phyloP scores from a whole-genome alignment of 495 filamentous ascomycete genomes.

The Tuber magnatum region DNA sequence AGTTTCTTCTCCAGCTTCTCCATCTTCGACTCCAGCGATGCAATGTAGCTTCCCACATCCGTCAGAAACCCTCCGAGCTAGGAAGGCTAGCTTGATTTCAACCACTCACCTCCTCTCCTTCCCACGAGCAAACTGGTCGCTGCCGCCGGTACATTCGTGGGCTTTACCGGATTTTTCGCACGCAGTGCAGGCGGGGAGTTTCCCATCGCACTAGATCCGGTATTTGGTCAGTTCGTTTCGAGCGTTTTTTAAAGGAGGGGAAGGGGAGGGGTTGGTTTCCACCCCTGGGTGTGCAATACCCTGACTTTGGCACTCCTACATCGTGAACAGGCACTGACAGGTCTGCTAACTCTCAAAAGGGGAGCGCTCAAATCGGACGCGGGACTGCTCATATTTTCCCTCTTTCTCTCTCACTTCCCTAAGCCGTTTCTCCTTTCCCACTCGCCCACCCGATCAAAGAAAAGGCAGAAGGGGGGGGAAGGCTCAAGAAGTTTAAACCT shows the following conservation, averaged over 20 bases:
- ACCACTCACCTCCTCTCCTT: constrained; percentile 67
- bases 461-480: neutral
- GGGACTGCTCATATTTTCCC: neutral
- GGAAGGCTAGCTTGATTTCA: constrained; percentile 4
- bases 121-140: constrained; percentile 85
- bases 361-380: constrained; percentile 54
- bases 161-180: constrained; percentile 78
- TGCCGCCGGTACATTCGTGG: constrained; percentile 81
- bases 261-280: neutral
- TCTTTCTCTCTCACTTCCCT: neutral
- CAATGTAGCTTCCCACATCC: constrained; percentile 61
- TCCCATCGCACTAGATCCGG: constrained; percentile 68
- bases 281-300: constrained; percentile 20
- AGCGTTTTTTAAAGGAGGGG: neutral
- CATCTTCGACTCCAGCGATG: constrained; percentile 77
- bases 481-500: neutral
- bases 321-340: constrained; percentile 85
- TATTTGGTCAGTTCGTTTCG: constrained; percentile 8
- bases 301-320: constrained; percentile 90
- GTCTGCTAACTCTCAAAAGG: constrained; percentile 77
- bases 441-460: neutral
- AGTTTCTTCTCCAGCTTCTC: constrained; percentile 67
- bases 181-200: constrained; percentile 84
- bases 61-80: constrained; percentile 20
- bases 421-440: neutral